Evolutionary conservation across 176 grass and related monocot species (phyloP).

Genomic region (Poa annua): DNA sequence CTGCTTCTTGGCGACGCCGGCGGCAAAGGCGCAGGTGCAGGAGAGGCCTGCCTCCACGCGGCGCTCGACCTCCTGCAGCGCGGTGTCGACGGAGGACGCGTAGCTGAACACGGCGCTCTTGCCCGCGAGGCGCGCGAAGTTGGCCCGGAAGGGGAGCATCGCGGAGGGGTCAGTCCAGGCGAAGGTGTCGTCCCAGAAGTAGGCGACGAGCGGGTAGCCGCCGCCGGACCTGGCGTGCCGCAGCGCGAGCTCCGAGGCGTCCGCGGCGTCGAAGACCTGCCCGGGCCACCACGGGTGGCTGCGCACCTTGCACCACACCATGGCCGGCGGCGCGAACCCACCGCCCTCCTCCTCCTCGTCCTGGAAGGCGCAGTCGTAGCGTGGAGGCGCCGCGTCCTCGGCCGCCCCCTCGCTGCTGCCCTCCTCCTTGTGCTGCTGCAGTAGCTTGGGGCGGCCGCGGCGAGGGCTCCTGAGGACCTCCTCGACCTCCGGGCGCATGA

Average conservation of each 20-base stretch:
- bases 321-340: conserved; percentile 45
- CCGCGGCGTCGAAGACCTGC: conserved; percentile 69
- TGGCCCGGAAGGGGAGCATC: conserved; percentile 63
- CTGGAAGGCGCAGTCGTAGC: conserved; percentile 61
- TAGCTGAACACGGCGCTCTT: conserved; percentile 56
- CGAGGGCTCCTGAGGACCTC: conserved; percentile 46
- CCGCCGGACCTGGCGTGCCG: conserved; percentile 44
- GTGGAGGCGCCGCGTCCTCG: background rate
- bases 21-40: conserved; percentile 45
- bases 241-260: conserved; percentile 70
- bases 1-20: conserved; percentile 37
- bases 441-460: conserved; percentile 44
- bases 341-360: conserved; percentile 19
- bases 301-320: conserved; percentile 87
- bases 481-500: conserved; percentile 46
- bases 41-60: conserved; percentile 53
- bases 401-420: background rate
- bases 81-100: conserved; percentile 50
- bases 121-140: conserved; percentile 52
- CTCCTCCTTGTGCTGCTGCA: background rate
- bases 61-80: conserved; percentile 64
- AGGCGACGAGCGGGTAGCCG: conserved; percentile 64
- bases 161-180: conserved; percentile 63
- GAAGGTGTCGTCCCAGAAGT: conserved; percentile 78
- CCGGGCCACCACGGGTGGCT: conserved; percentile 95